These are phyloP conservation scores for Chalciporus piperatus DNA, from an alignment of 768 basidiomycete species.

Conservation along the genomic window DNA sequence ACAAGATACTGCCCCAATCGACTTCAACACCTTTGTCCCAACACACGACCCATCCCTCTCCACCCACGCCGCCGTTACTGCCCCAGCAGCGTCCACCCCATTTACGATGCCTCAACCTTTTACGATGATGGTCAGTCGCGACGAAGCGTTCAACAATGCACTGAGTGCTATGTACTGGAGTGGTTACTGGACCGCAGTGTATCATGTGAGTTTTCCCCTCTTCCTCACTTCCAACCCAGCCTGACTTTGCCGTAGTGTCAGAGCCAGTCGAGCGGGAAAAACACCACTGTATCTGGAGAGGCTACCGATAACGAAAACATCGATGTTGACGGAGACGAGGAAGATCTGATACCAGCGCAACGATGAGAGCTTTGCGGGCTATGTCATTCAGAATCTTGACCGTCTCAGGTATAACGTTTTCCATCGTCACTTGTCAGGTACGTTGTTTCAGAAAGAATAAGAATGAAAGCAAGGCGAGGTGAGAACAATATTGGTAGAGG, in stretches of 20 bases:
- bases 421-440: constrained; percentile 14
- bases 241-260: constrained; percentile 32
- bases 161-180: constrained; percentile 82
- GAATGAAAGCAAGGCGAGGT: neutral
- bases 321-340: constrained; percentile 10
- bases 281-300: constrained; percentile 23
- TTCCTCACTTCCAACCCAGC: neutral
- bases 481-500: neutral
- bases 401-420: neutral
- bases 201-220: constrained; percentile 51
- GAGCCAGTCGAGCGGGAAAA: constrained; percentile 18
- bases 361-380: constrained; percentile 14
- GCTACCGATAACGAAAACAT: constrained; percentile 30
- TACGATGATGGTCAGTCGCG: constrained; percentile 49
- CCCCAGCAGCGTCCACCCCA: constrained; percentile 9
- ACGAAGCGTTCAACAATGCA: constrained; percentile 76
- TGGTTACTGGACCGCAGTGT: constrained; percentile 86
- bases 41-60: constrained; percentile 63
- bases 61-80: constrained; percentile 20
- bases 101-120: constrained; percentile 32
- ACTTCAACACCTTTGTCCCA: constrained; percentile 72
- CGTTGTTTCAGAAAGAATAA: constrained; percentile 4
- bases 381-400: neutral
- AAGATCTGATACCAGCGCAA: constrained; percentile 29
- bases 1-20: constrained; percentile 56